Conservation (phyloP, 306 rosid species). For the Lathyrus tuberosus region DNA sequence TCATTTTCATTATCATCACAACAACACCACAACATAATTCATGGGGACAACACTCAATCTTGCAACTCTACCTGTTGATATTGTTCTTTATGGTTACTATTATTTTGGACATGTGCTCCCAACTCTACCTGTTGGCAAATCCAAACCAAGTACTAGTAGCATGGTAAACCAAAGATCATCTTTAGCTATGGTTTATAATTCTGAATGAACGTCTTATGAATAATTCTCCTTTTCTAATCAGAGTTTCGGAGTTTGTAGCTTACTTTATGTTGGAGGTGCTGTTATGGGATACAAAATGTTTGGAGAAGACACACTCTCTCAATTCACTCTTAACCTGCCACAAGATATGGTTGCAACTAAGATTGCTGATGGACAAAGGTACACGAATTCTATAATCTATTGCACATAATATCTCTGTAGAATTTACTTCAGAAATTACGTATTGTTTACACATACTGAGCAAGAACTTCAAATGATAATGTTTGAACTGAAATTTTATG, state of each 20-base stretch:
- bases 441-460: too few species aligned
- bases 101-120: constrained; percentile 97
- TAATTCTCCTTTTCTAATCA: constrained; percentile 25
- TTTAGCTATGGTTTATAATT: background rate
- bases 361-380: constrained; percentile 98
- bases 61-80: constrained; percentile 74
- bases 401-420: background rate
- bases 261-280: constrained; percentile 81
- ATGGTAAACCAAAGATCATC: constrained; percentile 52
- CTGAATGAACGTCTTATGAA: too few species aligned
- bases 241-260: constrained; percentile 80
- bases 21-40: too few species aligned
- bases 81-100: constrained; percentile 93
- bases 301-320: constrained; percentile 74
- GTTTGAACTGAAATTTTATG: background rate
- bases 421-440: background rate
- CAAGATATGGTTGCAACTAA: constrained; percentile 77
- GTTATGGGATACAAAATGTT: constrained; percentile 94
- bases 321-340: constrained; percentile 95
- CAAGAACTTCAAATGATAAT: background rate
- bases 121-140: constrained; percentile 81
- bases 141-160: constrained; percentile 76
- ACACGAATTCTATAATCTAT: constrained; percentile 37
- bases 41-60: constrained; percentile 73
- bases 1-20: too few species aligned